Evolutionary conservation across 2,329 filamentous ascomycete genomes (phyloP), one percentile per base, ranked within the genome.

Genomic region (Talaromyces sp.): DNA sequence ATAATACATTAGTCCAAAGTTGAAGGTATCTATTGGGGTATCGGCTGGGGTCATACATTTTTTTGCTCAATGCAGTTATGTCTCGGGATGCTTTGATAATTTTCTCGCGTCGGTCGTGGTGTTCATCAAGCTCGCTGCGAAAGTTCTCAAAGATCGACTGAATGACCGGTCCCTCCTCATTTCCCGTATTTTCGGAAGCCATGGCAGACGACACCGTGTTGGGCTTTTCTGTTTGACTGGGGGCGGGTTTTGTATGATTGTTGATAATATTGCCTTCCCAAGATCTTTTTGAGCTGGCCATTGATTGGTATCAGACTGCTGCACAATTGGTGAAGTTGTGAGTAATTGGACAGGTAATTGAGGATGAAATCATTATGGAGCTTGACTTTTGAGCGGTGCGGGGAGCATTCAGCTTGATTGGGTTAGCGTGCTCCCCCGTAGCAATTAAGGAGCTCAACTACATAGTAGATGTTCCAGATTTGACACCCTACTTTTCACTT

Each of bases 1-100:
- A 37, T n/a, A 17, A 25, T 15, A 52, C n/a, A 52, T 62, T 62
- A 49, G 49, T 50, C 15, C 7, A 10, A 10, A 7, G 22, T 15
- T 19, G 22, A 31, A 19, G 7, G 4, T 33, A 19, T n/a, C n/a
- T 2, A 8, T 31, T n/a, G 15, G 33, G 8, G 39, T 15, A n/a
- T 4, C 6, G 60, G 15, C 3, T 8, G 39, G 27, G 27, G 37
- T 70, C 84, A 80, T 79, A 96, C 93, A 98, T 96, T 81, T 98
- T 99, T 84, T 99, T 99, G 79, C 92, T 97, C 62, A 93, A 83
- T 0, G 92, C 93, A 7, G 95, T 99, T 66, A 99, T 91, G 77
- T 99, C 95, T 68, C 94, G 85, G 9, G 92, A 96, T 2, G 89
- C 57, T 81, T 98, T 99, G 74, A 96, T 91, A 70, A 97, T 88